Evolutionary conservation across 768 basidiomycete genomes (phyloP), one percentile per base, ranked within the genome.

Genomic region (Pisolithus albus): DNA sequence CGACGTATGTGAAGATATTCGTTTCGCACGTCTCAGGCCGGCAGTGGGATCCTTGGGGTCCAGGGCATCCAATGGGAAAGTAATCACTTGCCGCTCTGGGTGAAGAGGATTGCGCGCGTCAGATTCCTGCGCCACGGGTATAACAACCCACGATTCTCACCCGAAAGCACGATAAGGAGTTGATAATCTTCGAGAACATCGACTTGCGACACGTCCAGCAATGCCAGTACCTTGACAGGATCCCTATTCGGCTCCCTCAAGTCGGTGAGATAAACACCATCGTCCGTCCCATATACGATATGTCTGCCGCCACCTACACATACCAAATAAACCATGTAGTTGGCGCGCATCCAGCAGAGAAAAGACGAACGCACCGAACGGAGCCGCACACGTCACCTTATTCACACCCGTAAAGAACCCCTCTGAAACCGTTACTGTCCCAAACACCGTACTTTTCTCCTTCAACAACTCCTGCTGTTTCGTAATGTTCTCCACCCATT

Each of bases 101-200:
- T 10, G 18, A 11, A 13, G 4, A 3, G 23, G 40, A 2, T 11
- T 8, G 13, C 8, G 8, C 3, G 4, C 21, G 32, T 19, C 45
- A 42, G 44, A 32, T 40, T n/a, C 4, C 39, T 42, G 47, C 36
- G 47, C 21, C 34, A 50, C 39, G 23, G 19, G 40, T 23, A 45
- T 40, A 40, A 21, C 45, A 30, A 46, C n/a, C 13, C 3, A 24
- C 44, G 7, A 30, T 16, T 26, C 41, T 67, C 76, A 36, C 92
- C 92, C n/a, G 96, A 92, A n/a, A 99, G 80, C n/a, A 98, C 95
- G 52, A 99, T 88, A 53, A 99, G 76, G 3, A 98, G 77, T 60
- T 94, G 88, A 63, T 94, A 96, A 52, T 96, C 92, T 67, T 98
- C 95, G 51, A 99, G 76, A 7, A 99, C 87, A 58, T 98, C 96